phyloP scores from a whole-genome alignment of 768 basidiomycete species.

The Pleurotus salmoneostramineus region DNA sequence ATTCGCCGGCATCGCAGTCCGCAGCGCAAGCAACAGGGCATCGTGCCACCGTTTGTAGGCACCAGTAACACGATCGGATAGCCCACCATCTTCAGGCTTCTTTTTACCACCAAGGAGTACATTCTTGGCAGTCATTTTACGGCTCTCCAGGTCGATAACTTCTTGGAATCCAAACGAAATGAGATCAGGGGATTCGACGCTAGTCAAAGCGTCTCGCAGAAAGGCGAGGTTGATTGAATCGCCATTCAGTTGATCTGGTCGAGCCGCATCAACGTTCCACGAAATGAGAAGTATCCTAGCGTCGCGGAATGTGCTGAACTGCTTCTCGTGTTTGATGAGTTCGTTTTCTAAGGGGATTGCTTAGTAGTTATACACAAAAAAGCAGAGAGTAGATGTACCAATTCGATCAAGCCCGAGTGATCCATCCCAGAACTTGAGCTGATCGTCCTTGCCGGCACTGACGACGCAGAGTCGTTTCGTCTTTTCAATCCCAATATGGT shows the following conservation, averaged over 20 bases:
- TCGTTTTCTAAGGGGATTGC: conserved; percentile 54
- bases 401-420: conserved; percentile 82
- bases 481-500: conserved; percentile 72
- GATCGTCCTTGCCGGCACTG: conserved; percentile 73
- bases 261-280: conserved; percentile 91
- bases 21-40: conserved; percentile 66
- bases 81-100: conserved; percentile 42
- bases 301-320: conserved; percentile 77
- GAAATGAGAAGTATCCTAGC: conserved; percentile 77
- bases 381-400: conserved; percentile 45
- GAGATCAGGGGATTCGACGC: conserved; percentile 78
- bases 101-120: conserved; percentile 79
- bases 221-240: conserved; percentile 74
- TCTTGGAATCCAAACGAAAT: conserved; percentile 96
- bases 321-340: conserved; percentile 65
- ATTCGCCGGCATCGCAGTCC: conserved; percentile 68
- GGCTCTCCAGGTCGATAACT: conserved; percentile 90
- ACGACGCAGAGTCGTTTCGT: conserved; percentile 65
- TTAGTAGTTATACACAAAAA: conserved; percentile 3
- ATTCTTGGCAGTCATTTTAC: conserved; percentile 90
- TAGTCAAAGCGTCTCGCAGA: conserved; percentile 70
- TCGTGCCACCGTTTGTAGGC: conserved; percentile 92
- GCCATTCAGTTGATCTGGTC: conserved; percentile 68
- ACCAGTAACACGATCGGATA: conserved; percentile 81
- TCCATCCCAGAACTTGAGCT: conserved; percentile 86